Percentiles rank a stretch among this genome's conserved stretches.
These are phyloP conservation scores for Pseudoturritis turrita DNA, from an alignment of 345 rosid genomes.

Conservation along the genomic window DNA sequence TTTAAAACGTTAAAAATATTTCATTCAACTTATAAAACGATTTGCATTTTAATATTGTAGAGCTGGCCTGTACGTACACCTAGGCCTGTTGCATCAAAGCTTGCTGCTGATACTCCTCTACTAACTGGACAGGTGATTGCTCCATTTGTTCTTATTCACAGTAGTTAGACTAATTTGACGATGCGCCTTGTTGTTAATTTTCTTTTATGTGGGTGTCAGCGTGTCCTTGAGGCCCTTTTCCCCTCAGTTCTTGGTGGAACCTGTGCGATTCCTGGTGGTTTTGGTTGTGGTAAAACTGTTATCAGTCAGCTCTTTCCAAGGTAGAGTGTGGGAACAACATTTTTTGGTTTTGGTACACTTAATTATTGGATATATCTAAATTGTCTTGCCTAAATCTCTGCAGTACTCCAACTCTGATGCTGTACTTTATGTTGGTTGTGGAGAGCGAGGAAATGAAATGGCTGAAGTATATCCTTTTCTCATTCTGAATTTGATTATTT, in stretches of 20 bases:
- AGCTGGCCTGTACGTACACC: constrained; percentile 99
- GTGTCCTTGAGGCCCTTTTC: constrained; percentile 99
- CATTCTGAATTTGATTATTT: constrained; percentile 4
- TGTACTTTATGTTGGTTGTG: constrained; percentile 98
- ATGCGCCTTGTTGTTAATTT: constrained; percentile 19
- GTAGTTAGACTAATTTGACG: neutral
- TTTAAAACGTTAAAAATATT: neutral
- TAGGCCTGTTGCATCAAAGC: constrained; percentile 97
- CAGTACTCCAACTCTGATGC: constrained; percentile 99
- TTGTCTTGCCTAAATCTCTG: constrained; percentile 21
- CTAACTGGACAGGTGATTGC: constrained; percentile 87
- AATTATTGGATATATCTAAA: constrained; percentile 1
- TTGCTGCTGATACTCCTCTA: constrained; percentile 98
- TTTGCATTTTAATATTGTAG: constrained; percentile 38
- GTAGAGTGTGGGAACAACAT: constrained; percentile 41
- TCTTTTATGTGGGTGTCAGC: constrained; percentile 47
- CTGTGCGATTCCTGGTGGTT: constrained; percentile 99
- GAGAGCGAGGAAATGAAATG: constrained; percentile 99
- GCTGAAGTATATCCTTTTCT: constrained; percentile 66
- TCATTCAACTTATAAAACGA: neutral
- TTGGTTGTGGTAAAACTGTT: constrained; percentile 99
- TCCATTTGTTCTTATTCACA: neutral
- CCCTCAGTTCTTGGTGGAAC: constrained; percentile 99
- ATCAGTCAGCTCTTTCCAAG: constrained; percentile 99
- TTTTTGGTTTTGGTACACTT: neutral